Percentiles rank a stretch among this genome's conserved stretches.
phyloP scores from a whole-genome alignment of 2,329 filamentous ascomycete species.

The Hysterium pulicare region DNA sequence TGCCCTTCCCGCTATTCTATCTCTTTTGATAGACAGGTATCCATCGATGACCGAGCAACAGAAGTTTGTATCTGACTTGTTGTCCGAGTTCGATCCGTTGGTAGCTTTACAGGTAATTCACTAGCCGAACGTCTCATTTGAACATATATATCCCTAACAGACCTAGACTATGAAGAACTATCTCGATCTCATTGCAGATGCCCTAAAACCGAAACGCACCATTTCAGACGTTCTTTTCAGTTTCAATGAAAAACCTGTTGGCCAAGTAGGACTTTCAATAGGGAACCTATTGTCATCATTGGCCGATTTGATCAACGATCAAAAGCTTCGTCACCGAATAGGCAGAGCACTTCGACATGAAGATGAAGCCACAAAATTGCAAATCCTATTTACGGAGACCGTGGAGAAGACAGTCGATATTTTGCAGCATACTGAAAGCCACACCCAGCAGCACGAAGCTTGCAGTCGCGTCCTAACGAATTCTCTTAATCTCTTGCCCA shows the following conservation, averaged over 20 bases:
- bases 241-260: slow-evolving; percentile 47
- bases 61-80: slow-evolving; percentile 71
- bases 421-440: slow-evolving; percentile 59
- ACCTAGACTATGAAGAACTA: slow-evolving; percentile 68
- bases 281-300: slow-evolving; percentile 39
- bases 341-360: slow-evolving; percentile 27
- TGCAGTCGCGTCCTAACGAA: slow-evolving; percentile 70
- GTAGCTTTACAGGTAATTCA: slow-evolving; percentile 60
- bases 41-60: slow-evolving; percentile 70
- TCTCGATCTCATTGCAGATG: slow-evolving; percentile 69
- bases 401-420: slow-evolving; percentile 49
- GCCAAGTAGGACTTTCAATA: slow-evolving; percentile 34
- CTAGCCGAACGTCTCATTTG: neutral
- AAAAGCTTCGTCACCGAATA: slow-evolving; percentile 28
- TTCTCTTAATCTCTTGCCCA: slow-evolving; percentile 79
- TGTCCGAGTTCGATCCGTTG: slow-evolving; percentile 68
- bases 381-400: slow-evolving; percentile 34
- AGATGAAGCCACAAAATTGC: slow-evolving; percentile 23
- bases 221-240: slow-evolving; percentile 72
- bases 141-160: slow-evolving; percentile 4
- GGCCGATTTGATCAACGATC: slow-evolving; percentile 34
- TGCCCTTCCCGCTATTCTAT: slow-evolving; percentile 81
- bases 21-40: slow-evolving; percentile 89
- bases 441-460: slow-evolving; percentile 35
- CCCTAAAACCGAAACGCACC: slow-evolving; percentile 69